Conservation (phyloP, 1,284 basidiomycete genomes). For the Cryptococcus deneoformans region DNA sequence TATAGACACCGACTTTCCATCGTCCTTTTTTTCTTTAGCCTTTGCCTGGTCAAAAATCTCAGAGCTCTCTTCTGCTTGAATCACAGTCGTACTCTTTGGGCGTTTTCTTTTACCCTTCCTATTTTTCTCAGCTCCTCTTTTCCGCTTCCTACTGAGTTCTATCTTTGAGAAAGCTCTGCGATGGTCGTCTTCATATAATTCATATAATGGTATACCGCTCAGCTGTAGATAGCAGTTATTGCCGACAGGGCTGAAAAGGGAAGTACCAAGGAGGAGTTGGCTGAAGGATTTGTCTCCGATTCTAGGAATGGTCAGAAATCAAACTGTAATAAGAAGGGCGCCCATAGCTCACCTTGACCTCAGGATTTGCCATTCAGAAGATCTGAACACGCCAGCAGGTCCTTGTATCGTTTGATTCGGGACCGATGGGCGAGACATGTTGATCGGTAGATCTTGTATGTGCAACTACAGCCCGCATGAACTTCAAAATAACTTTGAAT, state of each 20-base stretch:
- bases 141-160: conserved; percentile 5
- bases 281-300: conserved; percentile 49
- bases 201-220: conserved; percentile 48
- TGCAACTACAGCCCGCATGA: not conserved
- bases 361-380: conserved; percentile 27
- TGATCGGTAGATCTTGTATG: conserved; percentile 19
- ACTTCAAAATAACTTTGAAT: not conserved
- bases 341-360: conserved; percentile 22
- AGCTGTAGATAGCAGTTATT: conserved; percentile 54
- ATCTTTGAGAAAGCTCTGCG: not conserved
- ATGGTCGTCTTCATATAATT: conserved; percentile 16
- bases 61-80: no score
- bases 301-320: conserved; percentile 18
- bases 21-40: no score
- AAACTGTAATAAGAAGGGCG: not conserved
- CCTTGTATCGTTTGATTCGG: conserved; percentile 22
- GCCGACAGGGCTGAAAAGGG: conserved; percentile 49
- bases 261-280: conserved; percentile 49
- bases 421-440: conserved; percentile 17
- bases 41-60: no score
- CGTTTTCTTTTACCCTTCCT: conserved; percentile 9
- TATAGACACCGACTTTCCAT: no score
- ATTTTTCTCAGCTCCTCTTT: conserved; percentile 1
- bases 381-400: conserved; percentile 21
- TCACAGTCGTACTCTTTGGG: not conserved